Percentiles rank a stretch among this genome's conserved stretches.
Evolutionary conservation across 2,329 filamentous ascomycete species (phyloP).

Genomic region (Nemania sp.): DNA sequence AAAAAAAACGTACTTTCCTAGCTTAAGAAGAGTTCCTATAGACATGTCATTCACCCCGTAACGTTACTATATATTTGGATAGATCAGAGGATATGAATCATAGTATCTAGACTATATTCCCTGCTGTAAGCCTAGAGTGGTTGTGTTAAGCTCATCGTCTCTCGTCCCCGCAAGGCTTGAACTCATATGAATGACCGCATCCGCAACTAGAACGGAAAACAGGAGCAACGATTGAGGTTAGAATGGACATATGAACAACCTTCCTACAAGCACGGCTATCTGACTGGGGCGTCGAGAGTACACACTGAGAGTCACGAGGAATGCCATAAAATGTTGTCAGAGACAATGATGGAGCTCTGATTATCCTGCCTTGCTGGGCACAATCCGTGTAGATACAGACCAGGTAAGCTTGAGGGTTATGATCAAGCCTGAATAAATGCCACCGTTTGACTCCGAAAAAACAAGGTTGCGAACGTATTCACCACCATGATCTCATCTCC

Average conservation of each 20-base stretch:
- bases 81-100: background rate
- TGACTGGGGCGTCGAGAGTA: background rate
- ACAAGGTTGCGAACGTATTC: conserved; percentile 46
- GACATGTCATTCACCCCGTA: background rate
- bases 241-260: background rate
- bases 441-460: conserved; percentile 49
- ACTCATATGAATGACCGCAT: background rate
- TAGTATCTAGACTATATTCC: background rate
- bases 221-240: background rate
- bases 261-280: background rate
- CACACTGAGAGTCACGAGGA: background rate
- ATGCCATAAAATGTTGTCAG: conserved; percentile 12
- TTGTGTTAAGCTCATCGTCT: background rate
- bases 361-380: conserved; percentile 43
- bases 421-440: conserved; percentile 48
- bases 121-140: background rate
- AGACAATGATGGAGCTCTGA: conserved; percentile 41
- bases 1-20: background rate
- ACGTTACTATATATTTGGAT: background rate
- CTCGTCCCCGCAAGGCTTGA: background rate
- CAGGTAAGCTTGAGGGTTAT: conserved; percentile 39
- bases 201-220: background rate
- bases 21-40: background rate
- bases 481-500: conserved; percentile 44
- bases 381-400: conserved; percentile 45